Conservation (phyloP, 2,329 filamentous ascomycete species). For the Remersonia thermophila region DNA sequence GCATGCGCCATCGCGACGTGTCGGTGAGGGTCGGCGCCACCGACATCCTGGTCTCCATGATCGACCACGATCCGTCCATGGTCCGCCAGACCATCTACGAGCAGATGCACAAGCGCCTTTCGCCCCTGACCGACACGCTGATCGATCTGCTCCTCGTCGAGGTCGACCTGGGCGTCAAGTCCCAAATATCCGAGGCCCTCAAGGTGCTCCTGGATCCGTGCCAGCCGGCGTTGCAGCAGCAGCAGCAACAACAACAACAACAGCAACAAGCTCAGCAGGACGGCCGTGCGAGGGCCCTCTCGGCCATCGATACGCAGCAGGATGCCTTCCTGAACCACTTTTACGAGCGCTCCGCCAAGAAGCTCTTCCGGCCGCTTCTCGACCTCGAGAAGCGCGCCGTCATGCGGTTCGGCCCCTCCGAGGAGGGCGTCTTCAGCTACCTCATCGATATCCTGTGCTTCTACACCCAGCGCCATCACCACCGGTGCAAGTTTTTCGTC, state of each 20-base stretch:
- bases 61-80: conserved; percentile 92
- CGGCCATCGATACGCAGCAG: conserved; percentile 55
- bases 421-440: conserved; percentile 83
- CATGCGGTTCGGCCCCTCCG: conserved; percentile 63
- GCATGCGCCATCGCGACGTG: conserved; percentile 73
- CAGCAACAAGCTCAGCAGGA: conserved; percentile 24
- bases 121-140: conserved; percentile 77
- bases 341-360: conserved; percentile 75
- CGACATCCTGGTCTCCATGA: conserved; percentile 84
- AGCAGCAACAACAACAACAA: too few relatives aligned
- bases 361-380: conserved; percentile 76
- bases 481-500: conserved; percentile 80
- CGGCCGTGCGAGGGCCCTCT: conserved; percentile 44
- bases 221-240: conserved; percentile 20
- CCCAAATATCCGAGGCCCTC: conserved; percentile 87
- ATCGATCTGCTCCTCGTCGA: conserved; percentile 87
- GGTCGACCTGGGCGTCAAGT: conserved; percentile 86
- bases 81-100: conserved; percentile 88
- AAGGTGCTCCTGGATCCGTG: conserved; percentile 80
- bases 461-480: conserved; percentile 80
- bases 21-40: conserved; percentile 82
- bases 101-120: conserved; percentile 59
- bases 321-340: conserved; percentile 79
- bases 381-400: conserved; percentile 60
- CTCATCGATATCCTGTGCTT: conserved; percentile 88